Percentiles rank a stretch among this genome's conserved stretches.
Conservation (phyloP, 768 basidiomycete species). For the Termitomyces sp. region DNA sequence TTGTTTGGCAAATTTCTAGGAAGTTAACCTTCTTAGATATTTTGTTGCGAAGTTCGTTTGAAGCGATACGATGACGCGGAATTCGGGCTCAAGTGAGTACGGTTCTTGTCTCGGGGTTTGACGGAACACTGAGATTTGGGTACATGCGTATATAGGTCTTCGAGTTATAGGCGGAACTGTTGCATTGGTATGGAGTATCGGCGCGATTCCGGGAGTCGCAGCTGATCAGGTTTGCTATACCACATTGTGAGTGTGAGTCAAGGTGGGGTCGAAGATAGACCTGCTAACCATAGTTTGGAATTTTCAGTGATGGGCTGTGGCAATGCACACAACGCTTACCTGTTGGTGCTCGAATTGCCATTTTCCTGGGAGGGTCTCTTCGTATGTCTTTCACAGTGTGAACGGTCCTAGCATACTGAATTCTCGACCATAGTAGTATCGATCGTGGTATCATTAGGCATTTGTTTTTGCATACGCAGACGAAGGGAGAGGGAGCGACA, state of each 20-base stretch:
- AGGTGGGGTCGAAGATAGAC: not conserved
- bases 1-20: constrained; percentile 6
- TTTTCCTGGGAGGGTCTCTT: constrained; percentile 9
- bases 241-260: constrained; percentile 15
- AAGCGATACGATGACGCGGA: constrained; percentile 9
- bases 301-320: constrained; percentile 12
- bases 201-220: constrained; percentile 13
- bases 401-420: not conserved
- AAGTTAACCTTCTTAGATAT: constrained; percentile 12
- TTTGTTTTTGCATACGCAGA: constrained; percentile 10
- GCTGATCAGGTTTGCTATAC: constrained; percentile 17
- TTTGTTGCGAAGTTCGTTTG: not conserved
- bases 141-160: constrained; percentile 7
- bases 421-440: constrained; percentile 4
- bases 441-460: constrained; percentile 6
- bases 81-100: constrained; percentile 7
- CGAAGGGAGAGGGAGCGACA: constrained; percentile 8
- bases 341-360: constrained; percentile 13
- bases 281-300: not conserved
- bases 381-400: constrained; percentile 4
- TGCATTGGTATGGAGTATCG: constrained; percentile 9
- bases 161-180: constrained; percentile 8
- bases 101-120: not conserved
- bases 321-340: constrained; percentile 13
- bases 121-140: not conserved